Conservation (phyloP, 1,139 yeast species). For the Waltiozyma sp. region DNA sequence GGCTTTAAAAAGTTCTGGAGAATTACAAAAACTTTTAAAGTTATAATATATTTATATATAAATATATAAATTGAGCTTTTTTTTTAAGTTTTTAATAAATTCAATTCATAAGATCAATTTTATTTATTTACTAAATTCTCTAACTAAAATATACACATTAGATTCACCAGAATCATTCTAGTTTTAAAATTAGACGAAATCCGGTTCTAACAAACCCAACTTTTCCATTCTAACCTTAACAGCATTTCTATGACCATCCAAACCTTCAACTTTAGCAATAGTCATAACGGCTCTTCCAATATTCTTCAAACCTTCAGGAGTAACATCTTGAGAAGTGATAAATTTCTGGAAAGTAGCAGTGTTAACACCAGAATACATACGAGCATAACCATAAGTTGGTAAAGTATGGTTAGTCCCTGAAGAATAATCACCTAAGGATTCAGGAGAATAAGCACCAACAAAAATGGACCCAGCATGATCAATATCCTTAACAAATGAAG, state of each 20-base stretch:
- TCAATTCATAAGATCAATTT: too few relatives aligned
- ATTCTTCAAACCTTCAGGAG: slow-evolving; percentile 70
- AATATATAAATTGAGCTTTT: too few relatives aligned
- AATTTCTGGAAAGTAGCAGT: slow-evolving; percentile 93
- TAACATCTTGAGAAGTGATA: slow-evolving; percentile 85
- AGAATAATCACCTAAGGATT: slow-evolving; percentile 96
- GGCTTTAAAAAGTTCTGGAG: slow-evolving; percentile 34
- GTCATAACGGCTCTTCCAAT: slow-evolving; percentile 96
- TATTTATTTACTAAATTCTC: too few relatives aligned
- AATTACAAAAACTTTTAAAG: slow-evolving; percentile 25
- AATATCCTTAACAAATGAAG: slow-evolving; percentile 56
- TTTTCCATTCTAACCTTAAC: slow-evolving; percentile 87
- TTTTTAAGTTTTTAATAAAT: too few relatives aligned
- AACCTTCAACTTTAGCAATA: slow-evolving; percentile 92
- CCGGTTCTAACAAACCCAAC: slow-evolving; percentile 35
- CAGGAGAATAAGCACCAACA: slow-evolving; percentile 94
- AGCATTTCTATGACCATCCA: slow-evolving; percentile 95
- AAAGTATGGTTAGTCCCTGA: slow-evolving; percentile 96
- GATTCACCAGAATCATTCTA: not conserved
- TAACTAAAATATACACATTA: not conserved
- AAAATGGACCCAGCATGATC: slow-evolving; percentile 94
- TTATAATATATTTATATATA: not conserved
- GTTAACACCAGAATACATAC: slow-evolving; percentile 95
- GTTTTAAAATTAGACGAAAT: slow-evolving; percentile 20
- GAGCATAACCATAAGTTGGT: slow-evolving; percentile 97